These are phyloP conservation scores for Pestalotiopsis sp. DNA, from an alignment of 2,329 filamentous ascomycete species.

Conservation along the genomic window DNA sequence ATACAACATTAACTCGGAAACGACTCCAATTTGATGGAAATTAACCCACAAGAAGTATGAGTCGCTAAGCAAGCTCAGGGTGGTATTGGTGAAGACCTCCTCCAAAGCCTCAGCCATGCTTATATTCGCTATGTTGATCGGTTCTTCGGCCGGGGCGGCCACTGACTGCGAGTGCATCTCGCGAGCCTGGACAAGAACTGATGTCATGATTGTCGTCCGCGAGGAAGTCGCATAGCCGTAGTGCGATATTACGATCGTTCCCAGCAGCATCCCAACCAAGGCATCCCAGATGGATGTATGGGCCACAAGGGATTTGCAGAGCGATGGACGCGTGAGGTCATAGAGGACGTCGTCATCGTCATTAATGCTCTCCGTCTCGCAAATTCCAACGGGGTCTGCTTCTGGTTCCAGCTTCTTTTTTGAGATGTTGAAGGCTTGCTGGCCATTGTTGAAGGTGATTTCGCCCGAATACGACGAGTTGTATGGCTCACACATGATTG, in stretches of 20 bases:
- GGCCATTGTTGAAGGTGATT: not conserved
- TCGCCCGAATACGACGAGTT: not conserved
- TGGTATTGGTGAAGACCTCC: not conserved
- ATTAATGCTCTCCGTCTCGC: no score
- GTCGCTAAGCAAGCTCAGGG: not conserved
- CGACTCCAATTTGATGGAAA: rapidly evolving
- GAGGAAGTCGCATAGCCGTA: not conserved
- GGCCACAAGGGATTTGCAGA: not conserved
- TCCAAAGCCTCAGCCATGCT: not conserved
- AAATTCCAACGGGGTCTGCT: no score
- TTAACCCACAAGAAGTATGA: not conserved
- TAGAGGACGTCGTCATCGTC: no score
- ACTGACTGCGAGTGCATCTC: not conserved
- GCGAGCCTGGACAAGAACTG: not conserved
- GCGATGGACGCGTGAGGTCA: not conserved
- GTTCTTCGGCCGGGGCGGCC: not conserved
- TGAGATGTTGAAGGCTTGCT: not conserved
- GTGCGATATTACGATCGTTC: not conserved
- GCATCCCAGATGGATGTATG: not conserved
- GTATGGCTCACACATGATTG: not conserved
- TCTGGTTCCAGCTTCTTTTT: not conserved
- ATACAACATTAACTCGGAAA: not conserved
- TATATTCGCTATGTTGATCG: not conserved
- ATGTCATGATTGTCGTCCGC: not conserved
- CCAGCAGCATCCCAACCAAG: not conserved